These are phyloP conservation scores for Roridomyces roridus DNA, from an alignment of 768 basidiomycete species.

Conservation along the genomic window DNA sequence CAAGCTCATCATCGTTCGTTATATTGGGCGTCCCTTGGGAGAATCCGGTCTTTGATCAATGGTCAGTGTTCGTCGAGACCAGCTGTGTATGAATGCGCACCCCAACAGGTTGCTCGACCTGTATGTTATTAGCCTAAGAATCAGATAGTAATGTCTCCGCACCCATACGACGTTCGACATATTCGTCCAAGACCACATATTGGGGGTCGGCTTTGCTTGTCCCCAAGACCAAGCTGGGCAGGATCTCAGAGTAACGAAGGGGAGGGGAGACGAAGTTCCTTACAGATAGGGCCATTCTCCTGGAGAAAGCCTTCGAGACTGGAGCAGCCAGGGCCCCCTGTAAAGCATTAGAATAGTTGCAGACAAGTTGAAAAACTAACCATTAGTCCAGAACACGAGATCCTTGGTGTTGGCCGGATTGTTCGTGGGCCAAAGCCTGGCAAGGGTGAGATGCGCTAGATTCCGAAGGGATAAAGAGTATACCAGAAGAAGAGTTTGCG, in stretches of 20 bases:
- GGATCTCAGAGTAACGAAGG: background rate
- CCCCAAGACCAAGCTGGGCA: constrained; percentile 57
- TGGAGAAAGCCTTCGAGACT: constrained; percentile 70
- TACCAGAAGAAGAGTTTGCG: constrained; percentile 61
- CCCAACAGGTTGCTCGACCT: constrained; percentile 74
- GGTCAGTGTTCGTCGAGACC: background rate
- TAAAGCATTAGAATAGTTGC: constrained; percentile 36
- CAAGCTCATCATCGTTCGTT: constrained; percentile 64
- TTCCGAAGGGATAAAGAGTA: background rate
- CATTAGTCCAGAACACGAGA: constrained; percentile 68
- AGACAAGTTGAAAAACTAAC: constrained; percentile 14
- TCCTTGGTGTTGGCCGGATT: constrained; percentile 64
- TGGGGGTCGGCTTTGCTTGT: constrained; percentile 44
- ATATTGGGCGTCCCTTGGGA: constrained; percentile 70
- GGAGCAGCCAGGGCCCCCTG: constrained; percentile 75
- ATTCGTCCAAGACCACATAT: constrained; percentile 75
- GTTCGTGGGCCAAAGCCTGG: constrained; percentile 72
- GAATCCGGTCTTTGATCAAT: constrained; percentile 78
- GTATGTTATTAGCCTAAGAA: background rate
- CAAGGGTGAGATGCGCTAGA: background rate
- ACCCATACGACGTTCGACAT: constrained; percentile 67
- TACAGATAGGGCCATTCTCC: constrained; percentile 67
- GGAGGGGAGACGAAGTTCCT: constrained; percentile 30
- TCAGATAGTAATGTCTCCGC: background rate
- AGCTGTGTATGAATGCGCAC: constrained; percentile 25